phyloP scores from a whole-genome alignment of 1,139 yeast species.

The Magnusiomyces sp. region DNA sequence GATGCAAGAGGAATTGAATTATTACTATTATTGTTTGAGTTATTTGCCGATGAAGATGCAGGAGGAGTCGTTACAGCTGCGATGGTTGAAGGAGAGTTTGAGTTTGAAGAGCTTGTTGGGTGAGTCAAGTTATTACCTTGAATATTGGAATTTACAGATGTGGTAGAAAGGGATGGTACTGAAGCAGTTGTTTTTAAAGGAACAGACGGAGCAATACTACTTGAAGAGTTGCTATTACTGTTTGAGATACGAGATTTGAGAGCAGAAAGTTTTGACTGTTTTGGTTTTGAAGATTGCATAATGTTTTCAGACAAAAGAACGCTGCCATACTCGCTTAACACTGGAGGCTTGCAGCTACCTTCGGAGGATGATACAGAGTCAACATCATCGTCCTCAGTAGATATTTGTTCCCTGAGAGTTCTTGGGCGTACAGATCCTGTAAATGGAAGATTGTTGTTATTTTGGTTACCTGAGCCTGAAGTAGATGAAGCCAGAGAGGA shows the following conservation, averaged over 20 bases:
- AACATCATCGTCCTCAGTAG: conserved; percentile 12
- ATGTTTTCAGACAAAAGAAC: conserved; percentile 29
- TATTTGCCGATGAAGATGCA: not conserved
- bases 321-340: conserved; percentile 50
- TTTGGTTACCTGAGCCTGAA: not conserved
- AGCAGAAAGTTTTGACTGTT: conserved; percentile 1
- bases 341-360: conserved; percentile 53
- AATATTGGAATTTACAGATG: not conserved
- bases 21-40: not conserved
- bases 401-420: no score
- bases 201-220: not conserved
- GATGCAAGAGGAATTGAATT: not conserved
- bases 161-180: not conserved
- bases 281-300: conserved; percentile 4
- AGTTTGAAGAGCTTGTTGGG: not conserved
- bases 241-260: not conserved
- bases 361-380: conserved; percentile 33
- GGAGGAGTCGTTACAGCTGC: not conserved
- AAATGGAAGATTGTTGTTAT: not conserved
- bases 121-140: not conserved
- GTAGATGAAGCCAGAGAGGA: not conserved
- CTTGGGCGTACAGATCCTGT: no score
- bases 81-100: not conserved
- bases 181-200: conserved; percentile 1
- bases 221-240: not conserved